Evolutionary conservation across 2,329 filamentous ascomycete species (phyloP).

Genomic region (Fusarium bactridioides): DNA sequence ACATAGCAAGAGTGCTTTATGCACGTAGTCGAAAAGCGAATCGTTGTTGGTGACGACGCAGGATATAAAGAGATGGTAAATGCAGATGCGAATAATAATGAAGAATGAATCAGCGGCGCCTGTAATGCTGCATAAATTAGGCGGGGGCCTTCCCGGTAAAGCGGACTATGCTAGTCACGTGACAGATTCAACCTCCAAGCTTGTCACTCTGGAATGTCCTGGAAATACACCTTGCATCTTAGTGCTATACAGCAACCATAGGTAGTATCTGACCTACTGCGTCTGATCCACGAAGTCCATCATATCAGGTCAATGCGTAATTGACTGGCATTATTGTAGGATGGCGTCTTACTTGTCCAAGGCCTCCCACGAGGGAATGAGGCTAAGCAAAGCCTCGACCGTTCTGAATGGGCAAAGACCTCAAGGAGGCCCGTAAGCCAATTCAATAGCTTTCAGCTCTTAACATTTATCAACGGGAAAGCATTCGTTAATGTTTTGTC

Average conservation of each 20-base stretch:
- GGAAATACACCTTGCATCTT: not conserved
- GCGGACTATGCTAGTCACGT: conserved; percentile 7
- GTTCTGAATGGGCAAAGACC: conserved; percentile 7
- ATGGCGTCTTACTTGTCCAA: not conserved
- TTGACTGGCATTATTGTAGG: not conserved
- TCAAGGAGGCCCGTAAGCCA: not conserved
- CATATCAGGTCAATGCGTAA: no score
- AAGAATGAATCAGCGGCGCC: conserved; percentile 28
- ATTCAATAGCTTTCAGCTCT: not conserved
- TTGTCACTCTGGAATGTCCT: not conserved
- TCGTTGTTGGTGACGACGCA: conserved; percentile 1
- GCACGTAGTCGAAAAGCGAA: conserved; percentile 11
- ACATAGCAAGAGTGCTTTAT: conserved; percentile 32
- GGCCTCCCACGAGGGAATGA: conserved; percentile 20
- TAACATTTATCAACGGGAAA: not conserved
- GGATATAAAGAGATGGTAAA: not conserved
- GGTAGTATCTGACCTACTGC: not conserved
- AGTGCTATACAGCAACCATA: not conserved
- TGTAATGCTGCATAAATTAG: conserved; percentile 24
- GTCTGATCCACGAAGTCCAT: no score
- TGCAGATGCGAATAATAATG: not conserved
- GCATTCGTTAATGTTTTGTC: not conserved
- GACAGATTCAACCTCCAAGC: not conserved
- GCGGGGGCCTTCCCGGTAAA: not conserved
- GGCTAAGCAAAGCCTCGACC: conserved; percentile 34